phyloP scores from a whole-genome alignment of 495 filamentous ascomycete species.

The Lentithecium fluviatile region DNA sequence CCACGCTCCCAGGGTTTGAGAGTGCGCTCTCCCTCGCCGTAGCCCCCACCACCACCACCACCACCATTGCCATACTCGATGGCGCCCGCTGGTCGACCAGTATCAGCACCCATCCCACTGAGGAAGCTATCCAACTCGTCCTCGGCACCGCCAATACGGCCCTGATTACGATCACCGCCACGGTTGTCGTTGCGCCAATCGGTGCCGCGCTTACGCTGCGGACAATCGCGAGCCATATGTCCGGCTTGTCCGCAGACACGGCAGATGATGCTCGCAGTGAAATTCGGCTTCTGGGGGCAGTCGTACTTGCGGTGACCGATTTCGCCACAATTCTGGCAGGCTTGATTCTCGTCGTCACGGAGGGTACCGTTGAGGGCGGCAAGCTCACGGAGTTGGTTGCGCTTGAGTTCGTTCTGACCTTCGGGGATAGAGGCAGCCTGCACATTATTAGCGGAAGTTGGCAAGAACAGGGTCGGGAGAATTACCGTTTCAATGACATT shows the following conservation, averaged over 20 bases:
- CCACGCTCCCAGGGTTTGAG: slow-evolving; percentile 89
- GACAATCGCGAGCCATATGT: slow-evolving; percentile 92
- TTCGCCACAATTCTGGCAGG: slow-evolving; percentile 99
- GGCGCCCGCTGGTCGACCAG: slow-evolving; percentile 63
- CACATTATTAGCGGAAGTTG: slow-evolving; percentile 1
- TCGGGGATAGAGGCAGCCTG: slow-evolving; percentile 97
- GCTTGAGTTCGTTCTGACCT: slow-evolving; percentile 96
- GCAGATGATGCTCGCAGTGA: slow-evolving; percentile 98
- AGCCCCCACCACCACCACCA: slow-evolving; percentile 42
- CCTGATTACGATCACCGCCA: slow-evolving; percentile 53
- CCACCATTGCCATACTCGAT: slow-evolving; percentile 66
- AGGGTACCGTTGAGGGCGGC: slow-evolving; percentile 97
- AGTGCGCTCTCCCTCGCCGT: slow-evolving; percentile 53
- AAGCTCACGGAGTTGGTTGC: slow-evolving; percentile 95
- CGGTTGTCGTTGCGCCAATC: slow-evolving; percentile 80
- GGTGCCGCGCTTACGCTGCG: slow-evolving; percentile 82
- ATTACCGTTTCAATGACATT: slow-evolving; percentile 96
- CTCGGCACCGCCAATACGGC: slow-evolving; percentile 82
- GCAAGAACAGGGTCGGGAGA: slow-evolving; percentile 24
- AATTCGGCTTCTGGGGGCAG: slow-evolving; percentile 96
- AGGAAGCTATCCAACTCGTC: slow-evolving; percentile 97
- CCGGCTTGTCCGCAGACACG: slow-evolving; percentile 95
- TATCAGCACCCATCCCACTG: slow-evolving; percentile 85
- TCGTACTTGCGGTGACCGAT: slow-evolving; percentile 99
- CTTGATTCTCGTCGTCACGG: slow-evolving; percentile 97